Evolutionary conservation across 1,284 basidiomycete genomes (phyloP).

Genomic region (Gomphus bonarii): DNA sequence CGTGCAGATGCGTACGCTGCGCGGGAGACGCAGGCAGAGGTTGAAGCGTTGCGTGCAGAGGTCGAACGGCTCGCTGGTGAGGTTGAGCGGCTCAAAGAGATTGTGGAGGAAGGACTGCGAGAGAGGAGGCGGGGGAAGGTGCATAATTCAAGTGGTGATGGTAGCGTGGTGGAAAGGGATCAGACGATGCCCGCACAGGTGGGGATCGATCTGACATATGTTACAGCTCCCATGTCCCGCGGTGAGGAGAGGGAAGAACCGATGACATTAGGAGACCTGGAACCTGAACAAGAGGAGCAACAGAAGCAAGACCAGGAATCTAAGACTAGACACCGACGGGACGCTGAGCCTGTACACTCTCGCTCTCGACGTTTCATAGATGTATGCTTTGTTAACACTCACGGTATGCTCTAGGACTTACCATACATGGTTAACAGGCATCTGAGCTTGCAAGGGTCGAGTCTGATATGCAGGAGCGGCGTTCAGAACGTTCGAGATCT

Average conservation of each 20-base stretch:
- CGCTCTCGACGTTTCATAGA: conserved; percentile 5
- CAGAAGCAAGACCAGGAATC: background rate
- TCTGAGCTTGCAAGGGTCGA: conserved; percentile 45
- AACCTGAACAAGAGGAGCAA: background rate
- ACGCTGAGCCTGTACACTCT: background rate
- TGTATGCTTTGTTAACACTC: background rate
- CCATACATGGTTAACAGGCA: conserved; percentile 18
- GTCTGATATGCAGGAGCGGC: conserved; percentile 47
- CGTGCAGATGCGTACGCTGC: conserved; percentile 53
- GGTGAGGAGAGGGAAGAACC: conserved; percentile 16
- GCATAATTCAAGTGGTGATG: conserved; percentile 6
- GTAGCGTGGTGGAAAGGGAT: conserved; percentile 15
- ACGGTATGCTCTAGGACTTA: background rate
- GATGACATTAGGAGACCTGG: background rate
- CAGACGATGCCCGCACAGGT: conserved; percentile 14
- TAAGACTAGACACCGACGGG: background rate
- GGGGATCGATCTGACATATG: conserved; percentile 10
- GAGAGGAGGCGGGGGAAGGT: conserved; percentile 40
- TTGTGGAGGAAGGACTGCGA: conserved; percentile 75
- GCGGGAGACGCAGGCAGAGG: conserved; percentile 50
- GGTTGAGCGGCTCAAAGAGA: conserved; percentile 69
- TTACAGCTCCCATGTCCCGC: background rate
- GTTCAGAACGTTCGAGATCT: conserved; percentile 33
- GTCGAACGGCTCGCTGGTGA: conserved; percentile 72
- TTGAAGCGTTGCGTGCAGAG: conserved; percentile 49